phyloP scores from a whole-genome alignment of 2,329 filamentous ascomycete species.

The Lasiodiplodia theobromae region DNA sequence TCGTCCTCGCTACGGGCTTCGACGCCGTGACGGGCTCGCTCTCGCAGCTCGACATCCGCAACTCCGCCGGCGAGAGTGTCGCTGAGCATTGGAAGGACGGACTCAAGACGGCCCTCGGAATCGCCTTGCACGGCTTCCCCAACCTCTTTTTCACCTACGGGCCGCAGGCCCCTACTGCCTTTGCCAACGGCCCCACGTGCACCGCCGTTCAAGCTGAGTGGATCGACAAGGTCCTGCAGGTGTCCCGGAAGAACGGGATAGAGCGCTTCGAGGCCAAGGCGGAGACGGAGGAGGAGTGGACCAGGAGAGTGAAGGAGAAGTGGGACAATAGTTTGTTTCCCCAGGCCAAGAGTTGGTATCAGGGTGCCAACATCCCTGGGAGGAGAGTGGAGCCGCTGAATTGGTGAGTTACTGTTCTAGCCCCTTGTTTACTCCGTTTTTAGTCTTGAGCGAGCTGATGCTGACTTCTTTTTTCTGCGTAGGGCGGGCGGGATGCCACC shows the following conservation, averaged over 20 bases:
- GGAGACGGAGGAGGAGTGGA: conserved; percentile 53
- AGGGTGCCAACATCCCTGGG: conserved; percentile 49
- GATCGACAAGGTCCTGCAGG: conserved; percentile 53
- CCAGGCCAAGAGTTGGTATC: conserved; percentile 44
- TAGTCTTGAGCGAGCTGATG: background rate
- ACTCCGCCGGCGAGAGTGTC: background rate
- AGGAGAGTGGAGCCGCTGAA: conserved; percentile 51
- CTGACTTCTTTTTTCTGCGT: background rate
- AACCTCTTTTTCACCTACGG: conserved; percentile 57
- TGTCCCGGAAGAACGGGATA: conserved; percentile 46
- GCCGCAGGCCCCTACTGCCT: conserved; percentile 55
- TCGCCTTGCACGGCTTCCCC: conserved; percentile 34
- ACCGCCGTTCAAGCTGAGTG: conserved; percentile 55
- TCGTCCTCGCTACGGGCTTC: conserved; percentile 57
- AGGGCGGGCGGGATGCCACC: conserved; percentile 21
- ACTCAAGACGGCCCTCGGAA: conserved; percentile 26
- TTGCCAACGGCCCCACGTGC: conserved; percentile 55
- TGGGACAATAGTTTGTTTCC: conserved; percentile 42
- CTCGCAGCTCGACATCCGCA: background rate
- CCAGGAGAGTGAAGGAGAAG: conserved; percentile 35
- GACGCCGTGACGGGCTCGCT: conserved; percentile 47
- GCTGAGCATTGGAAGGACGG: conserved; percentile 4
- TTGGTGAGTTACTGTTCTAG: conserved; percentile 38
- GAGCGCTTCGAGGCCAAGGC: conserved; percentile 50
- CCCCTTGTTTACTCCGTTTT: conserved; percentile 23